Conservation (phyloP, 108 stramenopile genomes). For the Schizochytrium sp. region DNA sequence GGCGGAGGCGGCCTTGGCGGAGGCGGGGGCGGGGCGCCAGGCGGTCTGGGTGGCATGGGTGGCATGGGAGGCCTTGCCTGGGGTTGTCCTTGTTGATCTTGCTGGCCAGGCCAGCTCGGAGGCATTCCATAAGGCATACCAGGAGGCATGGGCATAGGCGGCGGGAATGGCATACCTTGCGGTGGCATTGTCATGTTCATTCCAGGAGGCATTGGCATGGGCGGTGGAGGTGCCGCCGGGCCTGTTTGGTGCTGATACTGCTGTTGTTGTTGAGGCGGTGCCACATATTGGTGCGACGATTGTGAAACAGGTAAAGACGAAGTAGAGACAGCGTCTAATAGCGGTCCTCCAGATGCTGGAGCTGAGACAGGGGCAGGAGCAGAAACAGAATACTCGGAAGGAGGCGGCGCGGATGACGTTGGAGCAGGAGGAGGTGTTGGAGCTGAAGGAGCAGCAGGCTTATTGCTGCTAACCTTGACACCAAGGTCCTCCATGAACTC, state of each 20-base stretch:
- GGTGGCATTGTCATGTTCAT: not conserved
- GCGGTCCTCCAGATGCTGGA: not conserved
- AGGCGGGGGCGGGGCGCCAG: slow-evolving; percentile 25
- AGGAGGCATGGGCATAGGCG: not conserved
- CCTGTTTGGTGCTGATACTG: not conserved
- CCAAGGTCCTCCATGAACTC: slow-evolving; percentile 98
- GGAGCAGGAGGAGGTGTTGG: not conserved
- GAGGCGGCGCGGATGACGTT: not conserved
- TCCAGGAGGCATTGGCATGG: not conserved
- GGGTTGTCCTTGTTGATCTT: not conserved
- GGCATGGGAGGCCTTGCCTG: not conserved
- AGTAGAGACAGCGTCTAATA: not conserved
- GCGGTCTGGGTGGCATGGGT: not conserved
- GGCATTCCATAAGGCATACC: not conserved
- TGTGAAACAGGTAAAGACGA: not conserved
- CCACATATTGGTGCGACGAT: not conserved
- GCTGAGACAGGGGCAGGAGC: not conserved
- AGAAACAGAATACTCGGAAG: not conserved
- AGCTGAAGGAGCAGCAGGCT: not conserved
- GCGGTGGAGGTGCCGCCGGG: not conserved
- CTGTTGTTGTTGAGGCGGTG: not conserved
- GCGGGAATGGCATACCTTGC: not conserved
- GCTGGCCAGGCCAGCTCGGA: not conserved
- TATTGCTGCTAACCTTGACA: slow-evolving; percentile 71
- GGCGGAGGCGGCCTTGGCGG: slow-evolving; percentile 26